These are phyloP conservation scores for Phaeolepiota aurea DNA, from an alignment of 768 basidiomycete species.

Conservation along the genomic window DNA sequence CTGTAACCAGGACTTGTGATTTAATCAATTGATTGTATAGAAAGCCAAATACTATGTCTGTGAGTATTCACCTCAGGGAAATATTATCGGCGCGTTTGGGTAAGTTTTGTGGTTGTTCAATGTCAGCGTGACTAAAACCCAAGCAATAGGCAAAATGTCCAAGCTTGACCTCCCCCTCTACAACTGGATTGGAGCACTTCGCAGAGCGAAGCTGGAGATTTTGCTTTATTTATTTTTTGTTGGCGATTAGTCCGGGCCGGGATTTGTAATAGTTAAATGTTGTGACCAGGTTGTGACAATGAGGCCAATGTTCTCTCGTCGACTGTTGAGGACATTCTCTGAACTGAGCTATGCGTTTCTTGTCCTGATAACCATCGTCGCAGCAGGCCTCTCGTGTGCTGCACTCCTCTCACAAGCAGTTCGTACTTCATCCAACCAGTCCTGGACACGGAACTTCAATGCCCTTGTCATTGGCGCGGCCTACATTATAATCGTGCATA, in stretches of 20 bases:
- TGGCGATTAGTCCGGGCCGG: no score
- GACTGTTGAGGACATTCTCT: slow-evolving; percentile 41
- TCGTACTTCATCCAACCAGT: slow-evolving; percentile 44
- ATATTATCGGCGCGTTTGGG: slow-evolving; percentile 55
- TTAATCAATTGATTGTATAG: slow-evolving; percentile 20
- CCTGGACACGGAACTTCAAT: slow-evolving; percentile 60
- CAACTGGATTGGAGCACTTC: no score
- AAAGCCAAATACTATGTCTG: slow-evolving; percentile 55
- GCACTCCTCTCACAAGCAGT: slow-evolving; percentile 68
- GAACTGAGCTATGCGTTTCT: slow-evolving; percentile 45
- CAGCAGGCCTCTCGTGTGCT: slow-evolving; percentile 54
- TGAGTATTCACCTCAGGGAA: slow-evolving; percentile 60
- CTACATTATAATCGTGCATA: slow-evolving; percentile 61
- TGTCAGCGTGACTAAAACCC: no score
- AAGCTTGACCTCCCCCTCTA: no score
- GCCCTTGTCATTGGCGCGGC: slow-evolving; percentile 62
- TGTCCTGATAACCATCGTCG: slow-evolving; percentile 39
- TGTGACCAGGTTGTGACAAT: no score
- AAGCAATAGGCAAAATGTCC: slow-evolving; percentile 41
- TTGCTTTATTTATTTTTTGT: no score
- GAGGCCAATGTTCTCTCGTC: slow-evolving; percentile 34
- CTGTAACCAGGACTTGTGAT: slow-evolving; percentile 3
- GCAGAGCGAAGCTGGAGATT: no score
- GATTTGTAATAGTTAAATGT: no score
- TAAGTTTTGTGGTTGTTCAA: slow-evolving; percentile 22